Base-by-base conservation (phyloP, 371 early-diverging fungal species). In the Funneliformis caledonium region DNA sequence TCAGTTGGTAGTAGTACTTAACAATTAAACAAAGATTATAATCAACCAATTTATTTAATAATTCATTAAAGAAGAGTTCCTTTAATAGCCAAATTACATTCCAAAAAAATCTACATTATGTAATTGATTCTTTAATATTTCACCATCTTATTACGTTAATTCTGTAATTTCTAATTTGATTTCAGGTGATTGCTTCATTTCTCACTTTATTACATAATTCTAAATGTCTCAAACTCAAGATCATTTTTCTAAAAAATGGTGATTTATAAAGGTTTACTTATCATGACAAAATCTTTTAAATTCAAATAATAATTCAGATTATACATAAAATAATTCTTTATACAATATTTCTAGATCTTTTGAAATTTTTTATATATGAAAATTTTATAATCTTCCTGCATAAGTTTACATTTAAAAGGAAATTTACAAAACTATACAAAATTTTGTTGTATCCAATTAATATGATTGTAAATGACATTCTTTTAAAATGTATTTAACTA, bases 121-220 rank as follows among this genome's bases (percentile, higher is more conserved):
- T 11, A 52, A 52, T 12, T 16, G 11, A 11, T 14, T 52, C 16
- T 52, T 12, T 52, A 52, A 11, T 52, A 14, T 4, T 14, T 52
- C 52, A 52, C 16, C 11, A 52, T 52, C 52, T 2, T 52, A 11
- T 14, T 52, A 4, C 16, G 52, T 52, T 52, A 52, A 52, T 16
- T 52, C 16, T 52, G 52, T 14, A 14, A 74, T 33, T 47, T n/a
- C 16, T 56, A 22, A 14, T 43, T 56, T 47, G 8, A 26, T 42
- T 74, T 22, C 12, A 50, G 50, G 26, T n/a, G 12, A 14, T 45
- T 56, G 75, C 5, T 68, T 7, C 19, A 65, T 61, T 33, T 42
- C 47, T 68, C 78, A 78, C 52, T 64, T 62, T 8, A 78, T 65
- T 2, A 78, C 50, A 31, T 68, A 45, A 45, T 78, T 37, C 78